These are phyloP conservation scores for Leonotis leonurus DNA, from an alignment of 257 asterid species.

Conservation along the genomic window DNA sequence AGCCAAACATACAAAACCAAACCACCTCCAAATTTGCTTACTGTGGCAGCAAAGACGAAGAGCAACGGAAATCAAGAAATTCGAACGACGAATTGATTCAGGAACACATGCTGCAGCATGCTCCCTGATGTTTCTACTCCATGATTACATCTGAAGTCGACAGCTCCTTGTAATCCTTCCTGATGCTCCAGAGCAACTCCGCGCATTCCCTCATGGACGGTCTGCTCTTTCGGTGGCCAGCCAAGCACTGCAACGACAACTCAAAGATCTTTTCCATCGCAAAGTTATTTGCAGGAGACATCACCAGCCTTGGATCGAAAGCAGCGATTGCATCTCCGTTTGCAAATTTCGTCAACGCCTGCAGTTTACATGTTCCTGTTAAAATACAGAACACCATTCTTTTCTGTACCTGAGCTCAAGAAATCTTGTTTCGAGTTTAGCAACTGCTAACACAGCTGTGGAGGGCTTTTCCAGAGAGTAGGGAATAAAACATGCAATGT, in stretches of 20 bases:
- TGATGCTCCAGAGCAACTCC: constrained; percentile 80
- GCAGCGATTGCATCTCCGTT: constrained; percentile 69
- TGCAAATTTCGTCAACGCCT: constrained; percentile 73
- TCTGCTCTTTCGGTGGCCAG: constrained; percentile 57
- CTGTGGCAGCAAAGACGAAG: too few relatives aligned
- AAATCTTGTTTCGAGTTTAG: too few relatives aligned
- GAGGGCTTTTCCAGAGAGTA: too few relatives aligned
- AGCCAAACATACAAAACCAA: constrained; percentile 2
- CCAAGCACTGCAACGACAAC: constrained; percentile 67
- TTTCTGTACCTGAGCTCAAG: too few relatives aligned
- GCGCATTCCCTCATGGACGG: constrained; percentile 83
- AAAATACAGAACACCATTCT: neutral
- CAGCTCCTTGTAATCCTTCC: constrained; percentile 64
- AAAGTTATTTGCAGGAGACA: constrained; percentile 53
- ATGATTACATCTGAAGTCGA: constrained; percentile 16
- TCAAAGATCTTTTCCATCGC: constrained; percentile 66
- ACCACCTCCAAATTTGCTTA: constrained; percentile 19
- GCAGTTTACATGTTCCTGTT: constrained; percentile 16
- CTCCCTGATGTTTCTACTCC: neutral
- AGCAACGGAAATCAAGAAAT: constrained; percentile 1
- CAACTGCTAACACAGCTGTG: neutral
- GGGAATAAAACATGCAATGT: neutral
- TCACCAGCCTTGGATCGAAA: constrained; percentile 69
- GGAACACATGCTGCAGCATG: neutral
- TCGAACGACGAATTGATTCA: neutral